Conservation (phyloP, 495 filamentous ascomycete species). For the Neurospora sp. region DNA sequence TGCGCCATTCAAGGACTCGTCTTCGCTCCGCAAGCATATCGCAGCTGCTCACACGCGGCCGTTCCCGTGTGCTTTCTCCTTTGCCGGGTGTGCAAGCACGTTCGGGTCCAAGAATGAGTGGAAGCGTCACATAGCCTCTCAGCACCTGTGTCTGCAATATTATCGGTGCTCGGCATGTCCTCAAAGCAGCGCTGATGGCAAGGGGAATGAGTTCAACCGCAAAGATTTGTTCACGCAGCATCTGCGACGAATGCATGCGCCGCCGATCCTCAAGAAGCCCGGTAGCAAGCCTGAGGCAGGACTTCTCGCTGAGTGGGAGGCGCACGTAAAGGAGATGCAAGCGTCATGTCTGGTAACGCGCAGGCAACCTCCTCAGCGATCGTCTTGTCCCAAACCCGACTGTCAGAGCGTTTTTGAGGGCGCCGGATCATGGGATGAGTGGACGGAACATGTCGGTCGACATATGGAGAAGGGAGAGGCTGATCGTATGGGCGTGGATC, state of each 20-base stretch:
- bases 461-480: conserved; percentile 68
- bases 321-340: conserved; percentile 49
- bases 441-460: conserved; percentile 86
- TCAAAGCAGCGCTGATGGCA: conserved; percentile 48
- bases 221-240: conserved; percentile 96
- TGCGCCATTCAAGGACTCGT: conserved; percentile 49
- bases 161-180: conserved; percentile 74
- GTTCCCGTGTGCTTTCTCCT: conserved; percentile 76
- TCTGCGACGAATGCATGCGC: conserved; percentile 82
- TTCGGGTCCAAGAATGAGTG: conserved; percentile 94
- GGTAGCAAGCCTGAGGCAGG: conserved; percentile 42
- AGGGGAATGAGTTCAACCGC: conserved; percentile 62
- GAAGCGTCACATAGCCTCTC: conserved; percentile 81
- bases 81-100: conserved; percentile 72
- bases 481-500: conserved; percentile 38
- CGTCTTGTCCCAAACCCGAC: conserved; percentile 57
- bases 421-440: conserved; percentile 67
- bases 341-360: conserved; percentile 58
- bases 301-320: conserved; percentile 44
- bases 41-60: conserved; percentile 54
- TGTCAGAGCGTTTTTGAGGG: conserved; percentile 62
- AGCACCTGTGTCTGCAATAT: conserved; percentile 76
- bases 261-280: conserved; percentile 38
- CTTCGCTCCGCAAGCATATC: conserved; percentile 48
- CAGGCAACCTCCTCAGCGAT: conserved; percentile 55